Evolutionary conservation across 345 rosid genomes (phyloP).

Genomic region (Clarkia xantiana): DNA sequence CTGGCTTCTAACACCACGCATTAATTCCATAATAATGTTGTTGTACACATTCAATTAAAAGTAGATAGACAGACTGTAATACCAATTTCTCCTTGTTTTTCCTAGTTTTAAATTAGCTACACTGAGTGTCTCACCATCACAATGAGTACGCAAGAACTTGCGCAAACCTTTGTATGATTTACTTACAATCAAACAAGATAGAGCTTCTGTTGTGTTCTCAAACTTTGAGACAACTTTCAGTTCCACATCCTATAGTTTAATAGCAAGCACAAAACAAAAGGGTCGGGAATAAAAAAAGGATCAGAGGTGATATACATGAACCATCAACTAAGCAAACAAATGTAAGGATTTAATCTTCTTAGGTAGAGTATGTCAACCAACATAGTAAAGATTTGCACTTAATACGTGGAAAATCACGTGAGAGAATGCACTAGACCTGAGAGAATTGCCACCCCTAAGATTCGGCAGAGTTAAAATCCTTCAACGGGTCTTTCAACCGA

Average conservation of each 20-base stretch:
- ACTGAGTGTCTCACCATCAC: slow-evolving; percentile 50
- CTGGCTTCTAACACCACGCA: slow-evolving; percentile 82
- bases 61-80: slow-evolving; percentile 2
- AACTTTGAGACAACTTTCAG: slow-evolving; percentile 77
- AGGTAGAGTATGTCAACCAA: neutral
- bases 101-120: slow-evolving; percentile 95
- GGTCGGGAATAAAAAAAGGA: neutral
- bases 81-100: slow-evolving; percentile 89
- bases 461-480: slow-evolving; percentile 40
- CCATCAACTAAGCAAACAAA: too few species aligned
- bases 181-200: slow-evolving; percentile 61
- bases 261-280: neutral
- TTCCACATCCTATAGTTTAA: slow-evolving; percentile 41
- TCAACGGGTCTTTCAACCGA: slow-evolving; percentile 23
- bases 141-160: slow-evolving; percentile 59
- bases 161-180: slow-evolving; percentile 62
- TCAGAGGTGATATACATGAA: neutral
- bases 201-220: slow-evolving; percentile 78
- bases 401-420: neutral
- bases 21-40: slow-evolving; percentile 74
- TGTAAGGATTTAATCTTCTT: too few species aligned
- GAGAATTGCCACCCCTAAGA: too few species aligned
- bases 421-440: slow-evolving; percentile 23
- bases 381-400: neutral
- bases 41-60: slow-evolving; percentile 51